These are phyloP conservation scores for Enterocytospora artemiae DNA, from an alignment of 371 early-diverging fungal genomes.

Conservation along the genomic window DNA sequence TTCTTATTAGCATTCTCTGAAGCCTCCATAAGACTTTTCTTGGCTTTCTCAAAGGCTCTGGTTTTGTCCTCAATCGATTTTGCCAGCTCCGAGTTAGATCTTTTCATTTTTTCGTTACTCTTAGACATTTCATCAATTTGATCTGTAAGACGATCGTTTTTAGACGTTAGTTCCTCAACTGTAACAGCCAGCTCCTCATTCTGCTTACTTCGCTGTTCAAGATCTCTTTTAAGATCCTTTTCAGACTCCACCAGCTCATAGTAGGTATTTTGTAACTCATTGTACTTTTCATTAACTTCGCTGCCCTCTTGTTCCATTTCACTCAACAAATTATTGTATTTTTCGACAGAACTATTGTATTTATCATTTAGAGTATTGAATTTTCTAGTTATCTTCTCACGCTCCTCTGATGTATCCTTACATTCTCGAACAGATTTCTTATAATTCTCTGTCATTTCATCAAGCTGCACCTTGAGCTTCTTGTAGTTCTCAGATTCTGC, in stretches of 20 bases:
- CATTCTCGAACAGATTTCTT: slow-evolving; percentile 61
- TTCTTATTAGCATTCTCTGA: slow-evolving; percentile 10
- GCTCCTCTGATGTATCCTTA: slow-evolving; percentile 61
- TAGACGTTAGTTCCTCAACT: slow-evolving; percentile 59
- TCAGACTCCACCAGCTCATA: slow-evolving; percentile 21
- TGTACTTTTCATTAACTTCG: slow-evolving; percentile 21
- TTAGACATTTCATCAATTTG: slow-evolving; percentile 16
- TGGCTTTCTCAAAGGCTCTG: slow-evolving; percentile 17
- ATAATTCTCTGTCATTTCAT: slow-evolving; percentile 60
- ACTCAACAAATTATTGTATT: slow-evolving; percentile 34
- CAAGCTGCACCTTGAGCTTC: slow-evolving; percentile 58
- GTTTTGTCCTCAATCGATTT: not conserved
- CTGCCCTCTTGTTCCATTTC: slow-evolving; percentile 36
- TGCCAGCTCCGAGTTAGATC: slow-evolving; percentile 62
- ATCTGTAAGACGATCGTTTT: slow-evolving; percentile 58
- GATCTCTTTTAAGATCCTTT: slow-evolving; percentile 16
- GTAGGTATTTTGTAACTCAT: slow-evolving; percentile 51
- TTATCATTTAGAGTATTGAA: slow-evolving; percentile 64
- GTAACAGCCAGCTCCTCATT: not conserved
- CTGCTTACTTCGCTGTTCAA: slow-evolving; percentile 15
- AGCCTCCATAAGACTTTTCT: slow-evolving; percentile 17
- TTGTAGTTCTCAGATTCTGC: slow-evolving; percentile 62
- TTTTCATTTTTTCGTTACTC: slow-evolving; percentile 59
- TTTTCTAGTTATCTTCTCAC: slow-evolving; percentile 62
- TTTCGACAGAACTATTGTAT: slow-evolving; percentile 60